Percentiles rank a stretch among this genome's conserved stretches.
Conservation (phyloP, 352 stramenopile genomes). For the Blastocystis sp. region DNA sequence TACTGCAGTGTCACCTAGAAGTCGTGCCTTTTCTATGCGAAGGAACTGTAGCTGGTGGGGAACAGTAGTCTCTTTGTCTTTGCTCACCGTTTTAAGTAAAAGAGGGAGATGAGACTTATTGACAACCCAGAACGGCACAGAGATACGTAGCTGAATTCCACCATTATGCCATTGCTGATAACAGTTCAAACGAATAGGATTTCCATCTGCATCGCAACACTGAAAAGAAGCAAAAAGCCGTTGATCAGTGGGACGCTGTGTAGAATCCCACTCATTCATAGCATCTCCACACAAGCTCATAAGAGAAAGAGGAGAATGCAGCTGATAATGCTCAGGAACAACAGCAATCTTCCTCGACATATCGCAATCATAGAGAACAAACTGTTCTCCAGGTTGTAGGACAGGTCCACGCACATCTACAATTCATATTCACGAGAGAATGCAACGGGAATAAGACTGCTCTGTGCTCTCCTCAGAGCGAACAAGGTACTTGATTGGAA, state of each 20-base stretch:
- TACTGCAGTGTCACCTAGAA: not conserved
- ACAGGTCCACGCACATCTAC: not conserved
- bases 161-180: not conserved
- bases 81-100: not conserved
- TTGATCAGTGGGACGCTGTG: not conserved
- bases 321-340: not conserved
- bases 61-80: not conserved
- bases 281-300: not conserved
- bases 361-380: not conserved
- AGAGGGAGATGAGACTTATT: not conserved
- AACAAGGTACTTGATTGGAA: not conserved
- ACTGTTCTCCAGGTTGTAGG: not conserved
- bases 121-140: not conserved
- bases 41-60: not conserved
- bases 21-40: not conserved
- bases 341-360: not conserved
- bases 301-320: not conserved
- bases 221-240: not conserved
- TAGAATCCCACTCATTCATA: not conserved
- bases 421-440: not conserved
- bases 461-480: not conserved
- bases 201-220: not conserved
- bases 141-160: not conserved
- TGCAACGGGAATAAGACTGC: not conserved
- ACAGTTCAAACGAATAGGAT: not conserved